Base-by-base conservation (phyloP, 352 stramenopile genomes). In the Phytopythium montanum region DNA sequence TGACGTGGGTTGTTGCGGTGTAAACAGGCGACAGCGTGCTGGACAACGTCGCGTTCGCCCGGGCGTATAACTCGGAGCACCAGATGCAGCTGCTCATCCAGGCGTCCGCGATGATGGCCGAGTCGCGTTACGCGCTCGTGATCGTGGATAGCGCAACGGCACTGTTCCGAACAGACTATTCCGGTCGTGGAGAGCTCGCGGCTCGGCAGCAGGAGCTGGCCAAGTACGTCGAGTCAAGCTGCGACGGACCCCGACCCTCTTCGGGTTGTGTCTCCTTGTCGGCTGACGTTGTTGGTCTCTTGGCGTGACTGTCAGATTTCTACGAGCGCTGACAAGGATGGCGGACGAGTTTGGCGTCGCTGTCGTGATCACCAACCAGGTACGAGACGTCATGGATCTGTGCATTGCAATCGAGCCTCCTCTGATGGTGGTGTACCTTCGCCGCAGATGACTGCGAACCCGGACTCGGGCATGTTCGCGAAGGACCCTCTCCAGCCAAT, bases 51-150 rank as follows among this genome's bases (percentile, higher is more conserved):
- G 96, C 97, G 6, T 99, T 98, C 63, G 98, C 98, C 21, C 90
- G 98, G 53, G 97, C 97, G 14, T 98, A 99, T 81, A 99, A 99
- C 77, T 99, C 94, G 45, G 97, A 99, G 64, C 97, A 99, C 70
- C 98, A 99, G 73, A 98, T 98, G 88, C 81, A 97, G 68, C 76
- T 99, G 25, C 85, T 99, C 48, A 92, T 97, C 56, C 96, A 99
- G 69, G 97, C 97, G 14, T 98, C 96, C 16, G 97, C 96, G 19
- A 99, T 99, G 91, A 99, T 99, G 97, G 85, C 92, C 4, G 96
- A 99, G 72, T 97, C 97, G 52, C 81, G 96, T 28, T 99, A 96
- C 61, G 92, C 92, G 8, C 85, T 98, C 8, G 85, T 98, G 19
- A 85, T 99, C 28, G 97, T 99, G 5, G 98, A 99, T 74, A 98